Evolutionary conservation across 805 yeast species (phyloP).

Genomic region (Wickerhamomyces tratensis): DNA sequence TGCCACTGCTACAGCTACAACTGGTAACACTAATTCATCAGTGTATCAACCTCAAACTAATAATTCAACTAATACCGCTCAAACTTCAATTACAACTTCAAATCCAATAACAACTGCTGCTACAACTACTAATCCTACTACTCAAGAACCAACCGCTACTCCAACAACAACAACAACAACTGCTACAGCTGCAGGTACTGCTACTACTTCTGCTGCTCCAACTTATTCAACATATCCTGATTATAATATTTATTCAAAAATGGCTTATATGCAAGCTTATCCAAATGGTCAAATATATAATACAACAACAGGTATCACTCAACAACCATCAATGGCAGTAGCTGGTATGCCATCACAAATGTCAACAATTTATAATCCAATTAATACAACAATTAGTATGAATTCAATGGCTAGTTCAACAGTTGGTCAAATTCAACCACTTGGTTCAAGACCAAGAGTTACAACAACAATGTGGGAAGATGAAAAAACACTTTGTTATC

Average conservation of each 20-base stretch:
- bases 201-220: conserved; percentile 1
- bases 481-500: conserved; percentile 76
- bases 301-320: not conserved
- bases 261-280: too few species aligned
- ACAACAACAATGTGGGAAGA: conserved; percentile 91
- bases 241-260: too few species aligned
- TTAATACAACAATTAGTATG: not conserved
- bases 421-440: conserved; percentile 20
- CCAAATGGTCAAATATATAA: too few species aligned
- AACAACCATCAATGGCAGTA: conserved; percentile 1
- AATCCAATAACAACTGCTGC: not conserved
- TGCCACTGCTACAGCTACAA: conserved; percentile 6
- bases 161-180: not conserved
- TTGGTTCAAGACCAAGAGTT: conserved; percentile 41
- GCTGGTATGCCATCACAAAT: not conserved
- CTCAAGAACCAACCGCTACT: too few species aligned
- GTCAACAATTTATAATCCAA: not conserved
- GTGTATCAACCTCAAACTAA: too few species aligned
- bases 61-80: too few species aligned
- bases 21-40: not conserved
- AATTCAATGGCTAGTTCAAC: not conserved
- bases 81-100: not conserved
- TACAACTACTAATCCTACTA: too few species aligned
- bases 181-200: too few species aligned
- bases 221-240: too few species aligned